phyloP scores from a whole-genome alignment of 2,329 filamentous ascomycete genomes.

The Aspergillus pseudotamarii region DNA sequence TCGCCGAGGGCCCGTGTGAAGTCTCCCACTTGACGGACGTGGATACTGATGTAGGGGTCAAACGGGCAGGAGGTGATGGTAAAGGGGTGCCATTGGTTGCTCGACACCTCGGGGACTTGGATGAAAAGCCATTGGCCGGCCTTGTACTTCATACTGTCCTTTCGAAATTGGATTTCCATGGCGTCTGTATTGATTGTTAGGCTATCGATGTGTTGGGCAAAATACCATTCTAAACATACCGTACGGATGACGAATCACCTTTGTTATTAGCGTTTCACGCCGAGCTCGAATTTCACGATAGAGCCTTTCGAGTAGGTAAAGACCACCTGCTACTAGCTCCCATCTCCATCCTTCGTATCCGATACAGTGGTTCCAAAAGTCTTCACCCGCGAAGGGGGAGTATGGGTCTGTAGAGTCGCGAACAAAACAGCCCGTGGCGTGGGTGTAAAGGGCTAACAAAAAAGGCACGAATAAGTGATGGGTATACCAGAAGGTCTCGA shows the following conservation, averaged over 20 bases:
- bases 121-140: conserved; percentile 98
- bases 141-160: conserved; percentile 97
- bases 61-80: conserved; percentile 98
- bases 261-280: conserved; percentile 84
- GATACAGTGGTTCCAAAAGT: conserved; percentile 90
- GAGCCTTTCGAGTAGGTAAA: conserved; percentile 85
- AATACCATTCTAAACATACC: conserved; percentile 55
- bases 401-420: conserved; percentile 72
- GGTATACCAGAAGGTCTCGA: conserved; percentile 99
- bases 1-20: conserved; percentile 94
- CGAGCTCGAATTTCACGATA: conserved; percentile 88
- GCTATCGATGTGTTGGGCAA: too few species aligned
- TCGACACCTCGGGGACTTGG: conserved; percentile 85
- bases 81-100: conserved; percentile 96
- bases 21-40: conserved; percentile 95
- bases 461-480: conserved; percentile 99
- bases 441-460: conserved; percentile 88
- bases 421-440: conserved; percentile 95
- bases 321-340: conserved; percentile 82
- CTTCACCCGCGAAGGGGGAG: conserved; percentile 80
- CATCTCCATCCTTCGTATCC: conserved; percentile 97
- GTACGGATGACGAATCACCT: conserved; percentile 93
- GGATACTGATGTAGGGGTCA: conserved; percentile 90
- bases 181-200: conserved; percentile 63
- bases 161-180: conserved; percentile 95